Evolutionary conservation across 257 asterid species (phyloP).

Genomic region (Solanum rostratum): DNA sequence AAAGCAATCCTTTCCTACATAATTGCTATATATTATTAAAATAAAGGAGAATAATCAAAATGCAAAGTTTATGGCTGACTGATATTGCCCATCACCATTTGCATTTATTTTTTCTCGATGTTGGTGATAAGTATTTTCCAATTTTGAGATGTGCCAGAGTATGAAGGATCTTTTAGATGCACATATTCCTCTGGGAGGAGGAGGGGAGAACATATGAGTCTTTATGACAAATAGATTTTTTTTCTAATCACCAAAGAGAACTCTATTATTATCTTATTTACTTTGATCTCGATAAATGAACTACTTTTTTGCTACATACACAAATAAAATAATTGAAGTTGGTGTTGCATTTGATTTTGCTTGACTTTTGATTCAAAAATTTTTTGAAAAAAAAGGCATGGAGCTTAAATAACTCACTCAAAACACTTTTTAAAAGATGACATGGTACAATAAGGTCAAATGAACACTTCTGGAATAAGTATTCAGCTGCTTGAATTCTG

Average conservation of each 20-base stretch:
- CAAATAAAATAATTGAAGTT: neutral
- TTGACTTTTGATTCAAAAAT: neutral
- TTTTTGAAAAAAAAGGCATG: neutral
- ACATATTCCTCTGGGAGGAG: neutral
- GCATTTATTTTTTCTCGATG: neutral
- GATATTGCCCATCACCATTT: neutral
- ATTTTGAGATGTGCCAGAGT: neutral
- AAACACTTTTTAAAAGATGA: neutral
- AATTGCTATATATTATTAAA: neutral
- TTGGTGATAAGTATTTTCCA: neutral
- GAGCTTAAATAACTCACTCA: neutral
- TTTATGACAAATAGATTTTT: neutral
- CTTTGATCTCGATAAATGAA: neutral
- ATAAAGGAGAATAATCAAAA: neutral
- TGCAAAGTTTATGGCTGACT: neutral
- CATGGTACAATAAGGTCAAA: neutral
- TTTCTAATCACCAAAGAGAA: neutral
- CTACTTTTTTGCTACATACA: neutral
- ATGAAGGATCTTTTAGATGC: neutral
- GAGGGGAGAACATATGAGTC: neutral
- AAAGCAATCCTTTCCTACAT: constrained; percentile 84
- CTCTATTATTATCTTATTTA: neutral
- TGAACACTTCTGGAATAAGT: neutral
- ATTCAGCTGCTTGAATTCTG: neutral
- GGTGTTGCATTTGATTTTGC: neutral